These are phyloP conservation scores for Thelonectria blattea DNA, from an alignment of 2,329 filamentous ascomycete species.

Conservation along the genomic window DNA sequence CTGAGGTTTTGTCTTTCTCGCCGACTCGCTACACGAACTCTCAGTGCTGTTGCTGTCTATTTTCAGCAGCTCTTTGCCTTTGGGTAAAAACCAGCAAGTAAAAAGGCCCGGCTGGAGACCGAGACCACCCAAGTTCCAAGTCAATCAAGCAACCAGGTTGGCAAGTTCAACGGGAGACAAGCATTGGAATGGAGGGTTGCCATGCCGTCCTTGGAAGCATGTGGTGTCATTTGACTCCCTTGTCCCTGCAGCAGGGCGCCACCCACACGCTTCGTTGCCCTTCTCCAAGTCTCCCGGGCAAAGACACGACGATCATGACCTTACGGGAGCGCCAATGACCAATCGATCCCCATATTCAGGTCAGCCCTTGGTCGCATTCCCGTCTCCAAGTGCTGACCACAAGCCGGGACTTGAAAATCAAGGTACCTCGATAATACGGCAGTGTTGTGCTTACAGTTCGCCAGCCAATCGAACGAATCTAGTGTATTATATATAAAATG, in stretches of 20 bases:
- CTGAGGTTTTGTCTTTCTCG: neutral
- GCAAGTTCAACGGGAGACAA: no score
- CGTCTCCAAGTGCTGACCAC: neutral
- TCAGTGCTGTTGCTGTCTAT: no score
- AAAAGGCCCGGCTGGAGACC: neutral
- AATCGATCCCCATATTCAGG: neutral
- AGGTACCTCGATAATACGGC: neutral
- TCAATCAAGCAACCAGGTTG: no score
- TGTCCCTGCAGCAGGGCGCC: slow-evolving; percentile 27
- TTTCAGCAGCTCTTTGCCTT: neutral
- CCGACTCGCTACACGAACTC: neutral
- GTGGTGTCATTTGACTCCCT: slow-evolving; percentile 27
- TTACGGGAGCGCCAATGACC: slow-evolving; percentile 6
- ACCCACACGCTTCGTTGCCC: neutral
- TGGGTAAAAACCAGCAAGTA: slow-evolving; percentile 4
- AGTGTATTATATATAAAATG: neutral
- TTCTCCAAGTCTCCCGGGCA: neutral
- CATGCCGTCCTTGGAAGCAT: slow-evolving; percentile 15
- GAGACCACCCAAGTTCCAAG: slow-evolving; percentile 10
- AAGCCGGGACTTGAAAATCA: slow-evolving; percentile 6
- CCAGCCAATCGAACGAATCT: neutral
- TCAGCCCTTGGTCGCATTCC: neutral
- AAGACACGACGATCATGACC: slow-evolving; percentile 6
- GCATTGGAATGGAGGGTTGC: slow-evolving; percentile 20
- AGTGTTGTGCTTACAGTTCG: neutral